These are phyloP conservation scores for Pyrus betulifolia DNA, from an alignment of 306 rosid species.

Conservation along the genomic window DNA sequence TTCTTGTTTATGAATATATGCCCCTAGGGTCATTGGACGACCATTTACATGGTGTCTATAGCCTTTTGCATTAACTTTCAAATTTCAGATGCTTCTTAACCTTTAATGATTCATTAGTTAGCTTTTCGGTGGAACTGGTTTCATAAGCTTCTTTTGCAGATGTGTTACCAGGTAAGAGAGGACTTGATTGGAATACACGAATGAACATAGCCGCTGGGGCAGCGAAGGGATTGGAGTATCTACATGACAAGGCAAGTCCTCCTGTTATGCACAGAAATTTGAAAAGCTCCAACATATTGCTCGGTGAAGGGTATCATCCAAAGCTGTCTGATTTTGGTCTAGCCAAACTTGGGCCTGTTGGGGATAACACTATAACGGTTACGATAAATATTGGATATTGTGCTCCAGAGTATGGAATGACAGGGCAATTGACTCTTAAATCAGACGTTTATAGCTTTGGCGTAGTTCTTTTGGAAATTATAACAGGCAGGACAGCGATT, in stretches of 20 bases:
- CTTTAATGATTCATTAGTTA: not conserved
- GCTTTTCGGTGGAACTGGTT: constrained; percentile 1
- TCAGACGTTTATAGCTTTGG: constrained; percentile 98
- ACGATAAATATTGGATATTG: constrained; percentile 92
- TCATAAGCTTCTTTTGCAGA: constrained; percentile 44
- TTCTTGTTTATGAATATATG: constrained; percentile 88
- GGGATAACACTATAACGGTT: constrained; percentile 89
- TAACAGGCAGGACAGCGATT: constrained; percentile 87
- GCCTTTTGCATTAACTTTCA: not conserved
- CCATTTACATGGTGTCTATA: constrained; percentile 70
- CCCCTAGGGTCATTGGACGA: constrained; percentile 87
- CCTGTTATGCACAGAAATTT: constrained; percentile 95
- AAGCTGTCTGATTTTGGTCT: constrained; percentile 90
- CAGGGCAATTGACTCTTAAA: constrained; percentile 81
- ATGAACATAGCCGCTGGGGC: constrained; percentile 96
- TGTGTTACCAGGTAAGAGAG: constrained; percentile 59
- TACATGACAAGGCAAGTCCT: constrained; percentile 87
- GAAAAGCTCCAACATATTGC: constrained; percentile 91
- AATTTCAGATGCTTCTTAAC: not conserved
- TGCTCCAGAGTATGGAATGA: constrained; percentile 93
- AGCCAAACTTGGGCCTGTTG: constrained; percentile 94
- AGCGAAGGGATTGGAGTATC: constrained; percentile 80
- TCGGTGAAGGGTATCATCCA: constrained; percentile 74
- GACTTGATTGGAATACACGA: constrained; percentile 78
- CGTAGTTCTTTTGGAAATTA: constrained; percentile 84